phyloP scores from a whole-genome alignment of 2,329 filamentous ascomycete species.

The Rhynchosporium agropyri region DNA sequence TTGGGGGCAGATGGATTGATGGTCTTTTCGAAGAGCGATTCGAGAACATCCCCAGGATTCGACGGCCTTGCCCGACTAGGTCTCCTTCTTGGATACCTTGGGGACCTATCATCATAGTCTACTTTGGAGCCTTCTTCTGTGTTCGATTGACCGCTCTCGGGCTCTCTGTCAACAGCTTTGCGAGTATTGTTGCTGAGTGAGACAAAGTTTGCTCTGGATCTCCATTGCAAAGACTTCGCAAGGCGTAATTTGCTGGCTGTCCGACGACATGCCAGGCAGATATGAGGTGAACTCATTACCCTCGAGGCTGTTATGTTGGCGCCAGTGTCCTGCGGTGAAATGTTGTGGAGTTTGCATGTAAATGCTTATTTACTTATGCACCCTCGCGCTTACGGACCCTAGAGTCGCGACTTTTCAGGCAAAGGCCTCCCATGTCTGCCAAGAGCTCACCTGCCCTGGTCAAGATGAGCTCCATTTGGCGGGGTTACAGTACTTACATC shows the following conservation, averaged over 20 bases:
- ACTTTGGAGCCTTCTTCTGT: conserved; percentile 17
- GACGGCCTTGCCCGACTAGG: conserved; percentile 7
- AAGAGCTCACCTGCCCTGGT: too few relatives aligned
- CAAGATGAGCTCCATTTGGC: background rate
- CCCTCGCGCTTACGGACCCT: too few relatives aligned
- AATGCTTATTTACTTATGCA: background rate
- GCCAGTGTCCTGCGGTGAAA: background rate
- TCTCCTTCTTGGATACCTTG: conserved; percentile 17
- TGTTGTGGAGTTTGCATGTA: background rate
- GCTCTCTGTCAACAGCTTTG: conserved; percentile 24
- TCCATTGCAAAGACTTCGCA: conserved; percentile 29
- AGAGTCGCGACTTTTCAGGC: background rate
- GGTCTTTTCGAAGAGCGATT: conserved; percentile 41
- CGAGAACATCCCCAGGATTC: conserved; percentile 36
- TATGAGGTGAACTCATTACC: conserved; percentile 37
- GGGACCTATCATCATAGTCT: conserved; percentile 2
- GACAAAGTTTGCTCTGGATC: conserved; percentile 37
- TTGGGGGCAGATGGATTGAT: conserved; percentile 25
- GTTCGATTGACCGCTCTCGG: conserved; percentile 21
- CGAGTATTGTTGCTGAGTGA: conserved; percentile 31
- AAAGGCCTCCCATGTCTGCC: background rate
- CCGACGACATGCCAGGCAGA: conserved; percentile 40
- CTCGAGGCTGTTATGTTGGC: background rate
- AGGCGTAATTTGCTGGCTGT: conserved; percentile 29
- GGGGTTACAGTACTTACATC: background rate